phyloP scores from a whole-genome alignment of 1,284 basidiomycete species.

The Sanghuangporus sanghuang region DNA sequence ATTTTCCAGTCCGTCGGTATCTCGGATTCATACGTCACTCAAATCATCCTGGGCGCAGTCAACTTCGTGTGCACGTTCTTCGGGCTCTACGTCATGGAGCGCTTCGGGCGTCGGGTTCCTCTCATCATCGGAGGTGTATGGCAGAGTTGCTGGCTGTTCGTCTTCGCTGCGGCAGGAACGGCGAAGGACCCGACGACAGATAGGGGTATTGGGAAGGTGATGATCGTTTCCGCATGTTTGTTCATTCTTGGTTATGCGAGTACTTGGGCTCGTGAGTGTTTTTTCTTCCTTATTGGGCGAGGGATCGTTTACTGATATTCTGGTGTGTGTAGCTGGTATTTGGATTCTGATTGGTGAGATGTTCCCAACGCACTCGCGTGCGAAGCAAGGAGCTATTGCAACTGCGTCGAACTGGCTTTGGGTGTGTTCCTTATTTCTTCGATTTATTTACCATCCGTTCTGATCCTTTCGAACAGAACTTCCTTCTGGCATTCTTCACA shows the following conservation, averaged over 20 bases:
- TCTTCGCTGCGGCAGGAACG: constrained; percentile 73
- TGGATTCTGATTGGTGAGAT: constrained; percentile 79
- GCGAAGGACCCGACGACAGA: constrained; percentile 49
- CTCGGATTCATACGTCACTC: constrained; percentile 61
- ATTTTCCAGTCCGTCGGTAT: constrained; percentile 69
- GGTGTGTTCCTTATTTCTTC: constrained; percentile 13
- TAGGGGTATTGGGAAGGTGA: constrained; percentile 51
- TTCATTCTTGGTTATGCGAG: constrained; percentile 77
- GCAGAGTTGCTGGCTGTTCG: constrained; percentile 74
- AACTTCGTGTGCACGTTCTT: constrained; percentile 66
- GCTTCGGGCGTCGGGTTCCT: constrained; percentile 47
- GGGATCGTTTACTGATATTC: neutral
- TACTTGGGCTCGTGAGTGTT: constrained; percentile 58
- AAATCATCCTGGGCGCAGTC: constrained; percentile 68
- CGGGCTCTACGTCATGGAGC: constrained; percentile 9
- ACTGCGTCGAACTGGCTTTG: constrained; percentile 67
- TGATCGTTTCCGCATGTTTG: constrained; percentile 75
- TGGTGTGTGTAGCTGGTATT: constrained; percentile 37
- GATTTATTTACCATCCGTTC: neutral
- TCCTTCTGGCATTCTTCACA: constrained; percentile 73
- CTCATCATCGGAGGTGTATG: constrained; percentile 68
- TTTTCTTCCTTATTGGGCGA: neutral
- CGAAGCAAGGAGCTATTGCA: constrained; percentile 71
- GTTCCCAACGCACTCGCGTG: constrained; percentile 69
- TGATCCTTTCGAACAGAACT: constrained; percentile 39